phyloP scores from a whole-genome alignment of 2,329 filamentous ascomycete species.

The Cladosporium sp. region DNA sequence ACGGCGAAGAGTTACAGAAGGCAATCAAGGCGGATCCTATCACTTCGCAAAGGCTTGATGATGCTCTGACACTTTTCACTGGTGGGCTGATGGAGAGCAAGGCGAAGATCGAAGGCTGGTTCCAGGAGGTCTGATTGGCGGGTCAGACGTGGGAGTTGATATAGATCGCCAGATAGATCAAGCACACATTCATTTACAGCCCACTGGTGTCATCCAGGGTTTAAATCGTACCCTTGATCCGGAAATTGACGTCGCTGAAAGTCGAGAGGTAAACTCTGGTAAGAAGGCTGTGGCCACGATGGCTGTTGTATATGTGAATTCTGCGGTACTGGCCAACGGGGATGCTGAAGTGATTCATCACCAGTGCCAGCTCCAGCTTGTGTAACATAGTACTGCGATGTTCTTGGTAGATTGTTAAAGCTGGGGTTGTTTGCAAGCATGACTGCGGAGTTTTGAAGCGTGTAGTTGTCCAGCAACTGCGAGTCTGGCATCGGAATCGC shows the following conservation, averaged over 20 bases:
- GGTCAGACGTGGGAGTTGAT: neutral
- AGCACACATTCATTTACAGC: conserved; percentile 5
- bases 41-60: conserved; percentile 23
- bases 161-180: neutral
- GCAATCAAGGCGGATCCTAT: conserved; percentile 24
- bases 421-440: too few relatives aligned
- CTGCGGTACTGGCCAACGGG: neutral
- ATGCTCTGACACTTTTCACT: conserved; percentile 24
- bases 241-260: neutral
- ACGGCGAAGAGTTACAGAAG: conserved; percentile 22
- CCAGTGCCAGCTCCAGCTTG: neutral
- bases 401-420: neutral
- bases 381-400: neutral
- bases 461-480: neutral
- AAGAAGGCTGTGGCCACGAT: neutral
- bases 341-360: neutral
- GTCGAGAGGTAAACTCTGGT: neutral
- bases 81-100: conserved; percentile 25
- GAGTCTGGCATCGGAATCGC: neutral
- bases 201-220: neutral
- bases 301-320: neutral
- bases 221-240: neutral
- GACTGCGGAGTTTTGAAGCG: neutral
- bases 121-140: conserved; percentile 13
- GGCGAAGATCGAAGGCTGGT: conserved; percentile 25